phyloP scores from a whole-genome alignment of 1,284 basidiomycete genomes.

The Ceratobasidium sp. region DNA sequence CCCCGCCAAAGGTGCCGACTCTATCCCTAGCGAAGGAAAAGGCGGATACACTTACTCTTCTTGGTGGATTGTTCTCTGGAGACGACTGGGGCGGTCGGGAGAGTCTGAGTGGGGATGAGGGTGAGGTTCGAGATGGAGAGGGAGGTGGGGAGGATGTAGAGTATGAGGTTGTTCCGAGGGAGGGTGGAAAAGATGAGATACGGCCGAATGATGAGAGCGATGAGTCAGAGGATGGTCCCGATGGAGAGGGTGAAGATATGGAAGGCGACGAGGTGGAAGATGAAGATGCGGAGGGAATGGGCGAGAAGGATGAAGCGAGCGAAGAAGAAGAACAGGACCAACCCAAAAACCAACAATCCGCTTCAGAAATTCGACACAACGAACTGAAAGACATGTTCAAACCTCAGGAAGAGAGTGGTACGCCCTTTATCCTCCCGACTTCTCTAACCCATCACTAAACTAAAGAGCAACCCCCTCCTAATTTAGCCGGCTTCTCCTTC shows the following conservation, averaged over 20 bases:
- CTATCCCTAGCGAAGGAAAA: conserved; percentile 32
- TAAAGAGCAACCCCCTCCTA: background rate
- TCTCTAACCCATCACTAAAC: too few relatives aligned
- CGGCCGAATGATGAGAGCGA: conserved; percentile 34
- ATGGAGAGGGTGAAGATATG: background rate
- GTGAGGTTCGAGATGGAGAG: conserved; percentile 32
- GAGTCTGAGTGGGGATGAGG: conserved; percentile 18
- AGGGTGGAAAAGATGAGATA: background rate
- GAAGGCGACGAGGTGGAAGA: conserved; percentile 10
- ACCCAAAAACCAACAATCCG: conserved; percentile 45
- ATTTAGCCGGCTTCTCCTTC: background rate
- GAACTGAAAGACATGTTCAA: conserved; percentile 52
- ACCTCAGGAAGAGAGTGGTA: conserved; percentile 50
- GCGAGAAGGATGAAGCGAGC: conserved; percentile 15
- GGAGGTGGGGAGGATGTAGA: conserved; percentile 44
- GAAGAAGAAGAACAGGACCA: conserved; percentile 40
- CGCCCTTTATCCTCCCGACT: background rate
- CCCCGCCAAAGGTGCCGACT: background rate
- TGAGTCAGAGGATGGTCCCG: too few relatives aligned
- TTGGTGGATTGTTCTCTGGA: conserved; percentile 32
- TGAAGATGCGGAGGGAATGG: background rate
- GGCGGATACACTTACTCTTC: conserved; percentile 12
- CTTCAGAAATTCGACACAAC: conserved; percentile 25
- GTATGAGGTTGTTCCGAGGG: conserved; percentile 47
- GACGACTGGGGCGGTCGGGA: conserved; percentile 53